Percentiles rank a stretch among this genome's conserved stretches.
Conservation (phyloP, 2,329 filamentous ascomycete species). For the Simplicillium aogashimaense region DNA sequence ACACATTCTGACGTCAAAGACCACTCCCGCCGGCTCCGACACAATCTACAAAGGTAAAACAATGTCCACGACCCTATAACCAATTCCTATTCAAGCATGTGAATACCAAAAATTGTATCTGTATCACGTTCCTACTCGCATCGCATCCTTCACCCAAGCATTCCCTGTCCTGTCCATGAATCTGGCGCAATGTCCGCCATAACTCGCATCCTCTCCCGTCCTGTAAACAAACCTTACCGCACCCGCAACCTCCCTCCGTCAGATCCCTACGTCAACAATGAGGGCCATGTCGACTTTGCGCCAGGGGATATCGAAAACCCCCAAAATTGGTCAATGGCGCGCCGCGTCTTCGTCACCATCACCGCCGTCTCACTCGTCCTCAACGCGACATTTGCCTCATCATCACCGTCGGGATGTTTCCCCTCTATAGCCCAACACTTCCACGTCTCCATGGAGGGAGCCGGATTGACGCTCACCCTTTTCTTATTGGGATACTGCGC, state of each 20-base stretch:
- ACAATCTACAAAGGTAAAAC: too few species aligned
- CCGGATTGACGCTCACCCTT: slow-evolving; percentile 39
- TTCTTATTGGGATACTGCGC: slow-evolving; percentile 48
- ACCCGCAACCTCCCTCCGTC: slow-evolving; percentile 17
- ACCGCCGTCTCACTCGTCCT: slow-evolving; percentile 35
- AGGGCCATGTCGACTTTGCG: slow-evolving; percentile 40
- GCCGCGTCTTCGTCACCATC: slow-evolving; percentile 31
- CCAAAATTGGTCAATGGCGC: slow-evolving; percentile 31
- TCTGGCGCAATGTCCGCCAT: slow-evolving; percentile 25
- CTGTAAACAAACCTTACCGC: slow-evolving; percentile 42
- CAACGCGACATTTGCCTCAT: slow-evolving; percentile 42
- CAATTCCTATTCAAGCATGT: too few species aligned
- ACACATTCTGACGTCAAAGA: too few species aligned
- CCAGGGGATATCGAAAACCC: slow-evolving; percentile 41
- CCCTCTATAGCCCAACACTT: slow-evolving; percentile 31
- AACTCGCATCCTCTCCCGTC: slow-evolving; percentile 34
- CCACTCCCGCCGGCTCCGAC: too few species aligned
- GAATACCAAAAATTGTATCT: too few species aligned
- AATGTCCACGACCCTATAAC: too few species aligned
- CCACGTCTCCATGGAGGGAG: slow-evolving; percentile 33
- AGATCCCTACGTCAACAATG: slow-evolving; percentile 31
- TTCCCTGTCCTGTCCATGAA: background rate
- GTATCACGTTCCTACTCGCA: too few species aligned
- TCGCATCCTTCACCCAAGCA: background rate
- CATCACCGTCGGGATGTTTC: slow-evolving; percentile 13